Evolutionary conservation across 1,284 basidiomycete species (phyloP).

Genomic region (Ustilago nuda): DNA sequence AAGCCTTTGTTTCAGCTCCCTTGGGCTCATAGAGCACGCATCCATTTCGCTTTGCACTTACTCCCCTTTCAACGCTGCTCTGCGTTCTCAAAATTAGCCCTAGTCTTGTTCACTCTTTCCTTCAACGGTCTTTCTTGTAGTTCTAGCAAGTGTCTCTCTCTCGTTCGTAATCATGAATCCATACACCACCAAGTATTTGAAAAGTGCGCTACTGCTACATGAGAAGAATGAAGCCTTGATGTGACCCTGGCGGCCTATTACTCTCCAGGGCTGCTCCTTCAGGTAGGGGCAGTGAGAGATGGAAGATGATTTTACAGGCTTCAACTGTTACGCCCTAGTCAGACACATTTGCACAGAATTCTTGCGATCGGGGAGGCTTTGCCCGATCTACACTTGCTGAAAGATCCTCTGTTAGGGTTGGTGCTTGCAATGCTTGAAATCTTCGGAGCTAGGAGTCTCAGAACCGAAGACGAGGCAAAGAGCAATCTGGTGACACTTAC

Average conservation of each 20-base stretch:
- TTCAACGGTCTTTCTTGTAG: conserved; percentile 43
- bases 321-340: no score
- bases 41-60: background rate
- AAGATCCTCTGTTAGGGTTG: no score
- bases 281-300: no score
- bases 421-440: no score
- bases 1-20: background rate
- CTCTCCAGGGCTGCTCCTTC: no score
- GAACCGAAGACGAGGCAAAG: background rate
- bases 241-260: no score
- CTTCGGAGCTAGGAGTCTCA: background rate
- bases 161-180: conserved; percentile 17
- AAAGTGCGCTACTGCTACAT: no score
- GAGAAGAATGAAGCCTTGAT: no score
- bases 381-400: no score
- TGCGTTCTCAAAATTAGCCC: background rate
- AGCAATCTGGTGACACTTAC: background rate
- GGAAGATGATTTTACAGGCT: no score
- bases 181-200: background rate
- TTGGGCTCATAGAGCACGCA: conserved; percentile 25
- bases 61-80: background rate
- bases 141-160: conserved; percentile 39
- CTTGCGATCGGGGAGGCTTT: background rate
- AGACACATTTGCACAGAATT: background rate
- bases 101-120: conserved; percentile 12